Conservation (phyloP, 768 basidiomycete genomes). For the Calvatia gigantea region DNA sequence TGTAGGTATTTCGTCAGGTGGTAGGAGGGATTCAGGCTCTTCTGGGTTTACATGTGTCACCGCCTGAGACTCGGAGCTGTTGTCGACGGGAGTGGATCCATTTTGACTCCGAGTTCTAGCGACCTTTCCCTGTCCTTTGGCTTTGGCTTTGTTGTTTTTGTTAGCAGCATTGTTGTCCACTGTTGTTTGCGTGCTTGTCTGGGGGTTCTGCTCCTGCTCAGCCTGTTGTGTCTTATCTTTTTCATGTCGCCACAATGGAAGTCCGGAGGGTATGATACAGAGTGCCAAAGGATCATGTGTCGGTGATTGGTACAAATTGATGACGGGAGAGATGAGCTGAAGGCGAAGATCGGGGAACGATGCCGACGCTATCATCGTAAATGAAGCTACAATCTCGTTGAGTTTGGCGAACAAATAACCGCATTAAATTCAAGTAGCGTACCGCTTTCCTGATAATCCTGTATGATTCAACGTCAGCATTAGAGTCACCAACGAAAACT, state of each 20-base stretch:
- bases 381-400: constrained; percentile 46
- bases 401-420: neutral
- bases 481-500: neutral
- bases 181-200: neutral
- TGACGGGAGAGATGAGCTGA: constrained; percentile 29
- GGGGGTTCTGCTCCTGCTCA: neutral
- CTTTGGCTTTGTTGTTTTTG: neutral
- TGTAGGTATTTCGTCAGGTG: neutral
- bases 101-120: neutral
- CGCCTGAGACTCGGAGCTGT: no score
- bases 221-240: neutral
- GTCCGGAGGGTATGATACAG: constrained; percentile 30
- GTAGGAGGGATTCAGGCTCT: neutral
- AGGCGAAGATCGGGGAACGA: constrained; percentile 36
- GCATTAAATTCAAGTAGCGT: constrained; percentile 19
- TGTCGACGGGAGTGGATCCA: no score
- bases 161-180: neutral
- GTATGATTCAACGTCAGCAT: neutral
- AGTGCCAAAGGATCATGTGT: constrained; percentile 53
- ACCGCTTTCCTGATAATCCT: constrained; percentile 83
- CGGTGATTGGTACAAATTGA: constrained; percentile 41
- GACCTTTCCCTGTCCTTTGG: no score
- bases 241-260: neutral
- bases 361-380: constrained; percentile 54
- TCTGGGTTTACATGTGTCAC: neutral